Conservation (phyloP, 2,329 filamentous ascomycete species). For the Conoideocrella luteorostrata region DNA sequence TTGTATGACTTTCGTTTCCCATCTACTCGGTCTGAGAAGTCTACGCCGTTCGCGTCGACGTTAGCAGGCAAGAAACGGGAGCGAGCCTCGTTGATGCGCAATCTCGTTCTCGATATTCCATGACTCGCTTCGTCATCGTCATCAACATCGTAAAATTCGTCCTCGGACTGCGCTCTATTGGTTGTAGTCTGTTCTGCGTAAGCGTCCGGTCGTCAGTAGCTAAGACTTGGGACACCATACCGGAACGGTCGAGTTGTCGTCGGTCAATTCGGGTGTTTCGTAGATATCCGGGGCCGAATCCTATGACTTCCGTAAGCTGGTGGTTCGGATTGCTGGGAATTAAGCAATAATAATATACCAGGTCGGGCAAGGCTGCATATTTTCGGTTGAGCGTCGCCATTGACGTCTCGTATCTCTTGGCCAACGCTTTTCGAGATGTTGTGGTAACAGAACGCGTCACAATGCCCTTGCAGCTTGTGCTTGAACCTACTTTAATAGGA, state of each 20-base stretch:
- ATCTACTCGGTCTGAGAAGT: constrained; percentile 85
- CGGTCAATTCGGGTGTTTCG: constrained; percentile 88
- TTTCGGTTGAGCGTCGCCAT: constrained; percentile 64
- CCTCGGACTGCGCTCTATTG: constrained; percentile 51
- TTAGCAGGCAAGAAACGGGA: constrained; percentile 69
- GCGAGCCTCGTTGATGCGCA: constrained; percentile 75
- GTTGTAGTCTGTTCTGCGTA: constrained; percentile 43
- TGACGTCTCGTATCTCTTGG: neutral
- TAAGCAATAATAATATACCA: constrained; percentile 44
- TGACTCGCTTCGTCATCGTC: constrained; percentile 55
- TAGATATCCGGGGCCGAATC: constrained; percentile 93
- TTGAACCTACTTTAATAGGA: neutral
- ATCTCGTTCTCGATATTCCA: constrained; percentile 67
- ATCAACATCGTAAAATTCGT: constrained; percentile 56
- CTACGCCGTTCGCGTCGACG: constrained; percentile 70
- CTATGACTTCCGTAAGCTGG: constrained; percentile 36
- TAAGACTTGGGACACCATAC: constrained; percentile 40
- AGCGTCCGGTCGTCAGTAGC: constrained; percentile 2
- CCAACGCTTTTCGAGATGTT: neutral
- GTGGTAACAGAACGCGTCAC: neutral
- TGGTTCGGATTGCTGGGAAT: constrained; percentile 7
- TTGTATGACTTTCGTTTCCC: constrained; percentile 80
- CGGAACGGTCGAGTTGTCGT: constrained; percentile 79
- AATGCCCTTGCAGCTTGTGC: neutral
- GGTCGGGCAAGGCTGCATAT: constrained; percentile 73